Evolutionary conservation across 2,329 filamentous ascomycete genomes (phyloP).

Genomic region (Tolypocladium guangdongense): DNA sequence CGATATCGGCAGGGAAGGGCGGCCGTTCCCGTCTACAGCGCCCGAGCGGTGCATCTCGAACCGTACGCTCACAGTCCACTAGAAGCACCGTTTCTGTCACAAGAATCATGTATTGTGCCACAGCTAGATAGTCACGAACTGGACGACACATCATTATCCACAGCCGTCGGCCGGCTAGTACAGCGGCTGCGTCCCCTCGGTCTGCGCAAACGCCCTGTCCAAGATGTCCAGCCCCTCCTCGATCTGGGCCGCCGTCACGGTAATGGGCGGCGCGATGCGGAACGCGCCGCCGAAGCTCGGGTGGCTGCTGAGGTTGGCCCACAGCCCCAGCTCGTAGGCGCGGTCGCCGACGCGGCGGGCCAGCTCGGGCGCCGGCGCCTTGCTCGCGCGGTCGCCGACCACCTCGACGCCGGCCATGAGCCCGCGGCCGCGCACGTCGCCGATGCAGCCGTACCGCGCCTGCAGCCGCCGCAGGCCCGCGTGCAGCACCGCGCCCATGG

Average conservation of each 20-base stretch:
- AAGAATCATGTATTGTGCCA: neutral
- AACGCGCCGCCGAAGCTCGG: constrained; percentile 46
- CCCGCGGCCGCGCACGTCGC: constrained; percentile 48
- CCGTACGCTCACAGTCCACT: no score
- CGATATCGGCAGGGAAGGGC: no score
- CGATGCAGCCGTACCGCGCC: constrained; percentile 47
- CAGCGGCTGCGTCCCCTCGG: constrained; percentile 18
- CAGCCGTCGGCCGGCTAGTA: constrained; percentile 7
- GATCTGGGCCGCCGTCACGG: constrained; percentile 38
- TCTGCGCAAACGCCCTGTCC: constrained; percentile 39
- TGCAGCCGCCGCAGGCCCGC: constrained; percentile 33
- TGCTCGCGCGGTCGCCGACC: constrained; percentile 36
- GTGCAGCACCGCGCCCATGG: constrained; percentile 34
- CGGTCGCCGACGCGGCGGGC: constrained; percentile 33
- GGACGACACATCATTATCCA: neutral
- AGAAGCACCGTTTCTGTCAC: neutral
- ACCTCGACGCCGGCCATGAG: constrained; percentile 50
- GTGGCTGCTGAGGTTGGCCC: constrained; percentile 44
- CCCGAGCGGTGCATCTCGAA: no score
- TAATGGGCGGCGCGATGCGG: constrained; percentile 49
- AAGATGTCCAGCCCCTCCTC: constrained; percentile 41
- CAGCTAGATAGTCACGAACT: neutral
- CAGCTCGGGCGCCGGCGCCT: constrained; percentile 34
- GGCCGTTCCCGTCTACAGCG: no score
- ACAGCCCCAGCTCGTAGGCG: constrained; percentile 41